A percentile compares a stretch with the other conserved stretches of the same genome.
Conservation (phyloP, 2,329 filamentous ascomycete genomes). For the Fusarium longipes region DNA sequence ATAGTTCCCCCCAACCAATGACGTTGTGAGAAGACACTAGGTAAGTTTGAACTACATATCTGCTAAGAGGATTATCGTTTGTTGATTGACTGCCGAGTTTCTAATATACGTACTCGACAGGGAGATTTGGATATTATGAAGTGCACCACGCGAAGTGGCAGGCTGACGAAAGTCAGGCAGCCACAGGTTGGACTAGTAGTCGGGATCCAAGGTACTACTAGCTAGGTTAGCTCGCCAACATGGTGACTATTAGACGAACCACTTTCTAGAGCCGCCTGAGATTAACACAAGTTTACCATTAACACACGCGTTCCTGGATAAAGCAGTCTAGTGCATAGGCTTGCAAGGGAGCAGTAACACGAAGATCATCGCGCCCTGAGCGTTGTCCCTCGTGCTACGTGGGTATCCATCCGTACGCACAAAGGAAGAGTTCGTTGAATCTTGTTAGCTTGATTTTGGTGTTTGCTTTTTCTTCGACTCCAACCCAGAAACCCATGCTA, state of each 20-base stretch:
- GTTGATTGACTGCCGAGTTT: slow-evolving; percentile 16
- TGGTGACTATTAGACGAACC: neutral
- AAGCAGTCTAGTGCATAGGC: neutral
- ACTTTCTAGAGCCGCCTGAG: slow-evolving; percentile 12
- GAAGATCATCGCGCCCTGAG: slow-evolving; percentile 15
- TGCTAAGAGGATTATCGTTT: slow-evolving; percentile 9
- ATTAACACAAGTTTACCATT: slow-evolving; percentile 4
- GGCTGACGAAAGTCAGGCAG: neutral
- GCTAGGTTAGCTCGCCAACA: neutral
- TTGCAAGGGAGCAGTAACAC: slow-evolving; percentile 20
- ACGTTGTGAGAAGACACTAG: neutral
- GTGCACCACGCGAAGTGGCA: neutral
- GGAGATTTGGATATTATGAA: neutral
- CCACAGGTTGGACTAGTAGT: neutral
- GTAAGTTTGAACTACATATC: slow-evolving; percentile 15
- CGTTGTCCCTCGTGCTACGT: slow-evolving; percentile 7
- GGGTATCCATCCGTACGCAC: neutral
- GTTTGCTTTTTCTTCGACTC: slow-evolving; percentile 23
- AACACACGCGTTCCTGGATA: slow-evolving; percentile 7
- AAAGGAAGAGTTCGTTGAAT: slow-evolving; percentile 1
- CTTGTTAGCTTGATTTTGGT: slow-evolving; percentile 7
- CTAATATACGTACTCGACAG: neutral
- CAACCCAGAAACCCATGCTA: slow-evolving; percentile 13
- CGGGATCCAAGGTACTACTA: neutral
- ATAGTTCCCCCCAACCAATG: slow-evolving; percentile 18